Evolutionary conservation across 768 basidiomycete genomes (phyloP).

Genomic region (Suillus bovinus): DNA sequence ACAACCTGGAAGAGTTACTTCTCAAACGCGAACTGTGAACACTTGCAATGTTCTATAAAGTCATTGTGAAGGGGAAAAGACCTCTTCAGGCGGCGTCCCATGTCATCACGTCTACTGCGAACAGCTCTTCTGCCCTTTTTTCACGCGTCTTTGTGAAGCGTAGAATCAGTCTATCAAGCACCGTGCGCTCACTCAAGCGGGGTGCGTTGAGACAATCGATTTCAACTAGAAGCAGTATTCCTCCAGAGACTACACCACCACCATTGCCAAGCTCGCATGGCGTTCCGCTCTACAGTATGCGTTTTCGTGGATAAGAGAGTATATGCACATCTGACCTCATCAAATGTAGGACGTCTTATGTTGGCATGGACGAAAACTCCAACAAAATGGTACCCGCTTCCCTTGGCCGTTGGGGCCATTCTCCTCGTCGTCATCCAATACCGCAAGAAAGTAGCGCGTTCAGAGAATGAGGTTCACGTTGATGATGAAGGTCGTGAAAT

Average conservation of each 20-base stretch:
- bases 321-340: constrained; percentile 12
- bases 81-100: constrained; percentile 58
- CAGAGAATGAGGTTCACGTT: constrained; percentile 66
- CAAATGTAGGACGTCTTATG: constrained; percentile 54
- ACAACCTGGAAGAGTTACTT: constrained; percentile 10
- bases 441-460: constrained; percentile 53
- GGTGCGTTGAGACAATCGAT: constrained; percentile 27
- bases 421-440: constrained; percentile 80
- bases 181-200: constrained; percentile 29
- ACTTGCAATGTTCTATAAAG: constrained; percentile 32
- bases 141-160: constrained; percentile 33
- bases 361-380: constrained; percentile 85
- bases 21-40: constrained; percentile 20
- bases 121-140: constrained; percentile 32
- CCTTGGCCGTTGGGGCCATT: constrained; percentile 87
- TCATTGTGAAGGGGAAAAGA: constrained; percentile 44
- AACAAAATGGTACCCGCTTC: constrained; percentile 94
- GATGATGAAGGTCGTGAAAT: constrained; percentile 84
- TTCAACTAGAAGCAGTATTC: constrained; percentile 24
- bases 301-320: background rate
- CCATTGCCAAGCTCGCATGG: constrained; percentile 39
- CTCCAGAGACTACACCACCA: constrained; percentile 49
- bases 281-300: constrained; percentile 50
- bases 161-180: constrained; percentile 32
- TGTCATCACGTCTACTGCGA: constrained; percentile 32